These are phyloP conservation scores for Rickenella mellea DNA, from an alignment of 768 basidiomycete species.

Conservation along the genomic window DNA sequence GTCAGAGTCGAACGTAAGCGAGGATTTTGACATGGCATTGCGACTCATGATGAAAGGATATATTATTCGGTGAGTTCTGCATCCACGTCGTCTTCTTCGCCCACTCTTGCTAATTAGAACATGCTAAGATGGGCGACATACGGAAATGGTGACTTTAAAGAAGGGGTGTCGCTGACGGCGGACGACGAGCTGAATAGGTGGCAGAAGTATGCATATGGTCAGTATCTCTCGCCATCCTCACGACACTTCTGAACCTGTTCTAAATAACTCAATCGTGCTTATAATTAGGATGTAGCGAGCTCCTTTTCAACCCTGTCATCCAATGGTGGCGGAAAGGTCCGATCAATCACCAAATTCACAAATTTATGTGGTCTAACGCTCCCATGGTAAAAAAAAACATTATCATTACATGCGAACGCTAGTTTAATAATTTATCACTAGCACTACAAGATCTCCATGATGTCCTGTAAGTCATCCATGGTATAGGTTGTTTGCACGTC, in stretches of 20 bases:
- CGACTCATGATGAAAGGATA: constrained; percentile 38
- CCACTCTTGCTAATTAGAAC: too few species aligned
- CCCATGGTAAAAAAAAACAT: too few species aligned
- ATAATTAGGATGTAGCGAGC: constrained; percentile 66
- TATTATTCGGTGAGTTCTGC: constrained; percentile 20
- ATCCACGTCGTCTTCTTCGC: constrained; percentile 3
- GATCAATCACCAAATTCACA: constrained; percentile 71
- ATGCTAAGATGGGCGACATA: constrained; percentile 83
- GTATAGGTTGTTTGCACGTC: not conserved
- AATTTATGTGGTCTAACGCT: constrained; percentile 52
- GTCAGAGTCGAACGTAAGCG: constrained; percentile 58
- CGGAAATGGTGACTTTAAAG: constrained; percentile 78
- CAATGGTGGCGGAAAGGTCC: constrained; percentile 75
- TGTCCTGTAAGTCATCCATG: constrained; percentile 30
- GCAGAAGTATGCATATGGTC: constrained; percentile 86
- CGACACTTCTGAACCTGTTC: constrained; percentile 23
- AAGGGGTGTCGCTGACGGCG: constrained; percentile 85
- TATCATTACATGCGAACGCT: too few species aligned
- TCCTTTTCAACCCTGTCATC: constrained; percentile 78
- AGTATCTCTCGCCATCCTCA: constrained; percentile 4
- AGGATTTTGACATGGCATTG: constrained; percentile 64
- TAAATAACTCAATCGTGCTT: constrained; percentile 20
- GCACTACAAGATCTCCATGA: constrained; percentile 44
- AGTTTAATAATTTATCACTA: too few species aligned
- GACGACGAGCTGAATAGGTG: constrained; percentile 89